Percentiles rank a stretch among this genome's conserved stretches.
Evolutionary conservation across 768 basidiomycete genomes (phyloP).

Genomic region (Boletus tylopilopsis): DNA sequence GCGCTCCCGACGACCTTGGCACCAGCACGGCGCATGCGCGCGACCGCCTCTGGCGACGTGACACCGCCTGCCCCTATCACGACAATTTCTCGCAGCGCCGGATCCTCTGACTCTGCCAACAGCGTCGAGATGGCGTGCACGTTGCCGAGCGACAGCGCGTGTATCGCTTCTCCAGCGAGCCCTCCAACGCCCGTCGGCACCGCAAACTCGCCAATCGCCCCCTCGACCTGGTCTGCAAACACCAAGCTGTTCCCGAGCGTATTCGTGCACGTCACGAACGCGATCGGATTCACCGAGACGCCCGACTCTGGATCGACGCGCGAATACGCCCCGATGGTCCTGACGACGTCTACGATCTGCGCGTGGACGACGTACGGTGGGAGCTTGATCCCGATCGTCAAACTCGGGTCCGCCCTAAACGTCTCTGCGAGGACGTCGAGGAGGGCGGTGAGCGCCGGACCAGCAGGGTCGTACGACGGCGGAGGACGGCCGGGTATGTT

Average conservation of each 20-base stretch:
- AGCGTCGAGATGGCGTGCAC: slow-evolving; percentile 59
- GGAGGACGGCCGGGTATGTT: slow-evolving; percentile 65
- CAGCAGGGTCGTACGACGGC: slow-evolving; percentile 56
- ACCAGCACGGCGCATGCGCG: slow-evolving; percentile 72
- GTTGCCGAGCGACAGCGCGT: slow-evolving; percentile 76
- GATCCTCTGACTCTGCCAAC: slow-evolving; percentile 39
- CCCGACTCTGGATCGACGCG: slow-evolving; percentile 6
- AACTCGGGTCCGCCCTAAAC: slow-evolving; percentile 45
- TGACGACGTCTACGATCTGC: slow-evolving; percentile 57
- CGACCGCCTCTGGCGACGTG: slow-evolving; percentile 51
- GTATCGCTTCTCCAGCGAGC: slow-evolving; percentile 72
- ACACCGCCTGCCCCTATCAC: slow-evolving; percentile 87
- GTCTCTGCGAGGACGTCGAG: slow-evolving; percentile 51
- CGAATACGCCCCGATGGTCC: slow-evolving; percentile 42
- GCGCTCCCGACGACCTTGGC: slow-evolving; percentile 69
- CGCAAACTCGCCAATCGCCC: slow-evolving; percentile 40
- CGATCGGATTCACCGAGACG: slow-evolving; percentile 44
- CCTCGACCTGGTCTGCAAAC: slow-evolving; percentile 51
- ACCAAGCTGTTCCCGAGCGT: slow-evolving; percentile 70
- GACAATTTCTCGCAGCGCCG: slow-evolving; percentile 44
- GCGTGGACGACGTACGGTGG: slow-evolving; percentile 66
- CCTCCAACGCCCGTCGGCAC: slow-evolving; percentile 67
- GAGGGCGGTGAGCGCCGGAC: slow-evolving; percentile 42
- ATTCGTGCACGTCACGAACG: slow-evolving; percentile 79
- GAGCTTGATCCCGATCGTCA: slow-evolving; percentile 74